phyloP scores from a whole-genome alignment of 2,329 filamentous ascomycete species.

The Cryoendolithus antarcticus region DNA sequence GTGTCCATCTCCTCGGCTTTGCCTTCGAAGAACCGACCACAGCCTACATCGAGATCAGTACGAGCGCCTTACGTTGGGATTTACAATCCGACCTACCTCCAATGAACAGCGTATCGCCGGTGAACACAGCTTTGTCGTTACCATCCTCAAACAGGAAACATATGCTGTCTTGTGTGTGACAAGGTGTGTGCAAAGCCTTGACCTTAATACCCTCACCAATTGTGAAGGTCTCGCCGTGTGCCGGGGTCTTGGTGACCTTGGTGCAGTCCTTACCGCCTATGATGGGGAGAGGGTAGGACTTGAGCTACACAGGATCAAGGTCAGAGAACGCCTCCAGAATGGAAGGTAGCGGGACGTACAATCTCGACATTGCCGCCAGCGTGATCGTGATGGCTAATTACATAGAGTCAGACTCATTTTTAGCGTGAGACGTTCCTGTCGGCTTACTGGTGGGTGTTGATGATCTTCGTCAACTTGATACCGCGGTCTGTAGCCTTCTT shows the following conservation, averaged over 20 bases:
- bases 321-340: not conserved
- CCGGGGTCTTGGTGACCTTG: constrained; percentile 64
- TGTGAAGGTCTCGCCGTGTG: constrained; percentile 63
- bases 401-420: constrained; percentile 1
- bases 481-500: constrained; percentile 60
- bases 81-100: constrained; percentile 46
- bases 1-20: constrained; percentile 82
- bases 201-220: constrained; percentile 71
- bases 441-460: constrained; percentile 92
- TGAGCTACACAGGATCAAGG: constrained; percentile 33
- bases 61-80: not conserved
- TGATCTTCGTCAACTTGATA: constrained; percentile 76
- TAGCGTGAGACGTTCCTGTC: not conserved
- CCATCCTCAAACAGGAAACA: constrained; percentile 86
- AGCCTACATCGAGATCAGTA: constrained; percentile 43
- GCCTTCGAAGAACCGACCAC: constrained; percentile 92
- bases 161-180: constrained; percentile 96
- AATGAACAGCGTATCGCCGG: constrained; percentile 91
- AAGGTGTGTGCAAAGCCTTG: constrained; percentile 85
- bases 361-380: constrained; percentile 81
- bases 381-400: constrained; percentile 77
- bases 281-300: constrained; percentile 55
- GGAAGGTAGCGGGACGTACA: constrained; percentile 34
- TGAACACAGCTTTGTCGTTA: constrained; percentile 70
- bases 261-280: constrained; percentile 82